A percentile compares a stretch with the other conserved stretches of the same genome.
Conservation (phyloP, 768 basidiomycete species). For the Imleria badia region DNA sequence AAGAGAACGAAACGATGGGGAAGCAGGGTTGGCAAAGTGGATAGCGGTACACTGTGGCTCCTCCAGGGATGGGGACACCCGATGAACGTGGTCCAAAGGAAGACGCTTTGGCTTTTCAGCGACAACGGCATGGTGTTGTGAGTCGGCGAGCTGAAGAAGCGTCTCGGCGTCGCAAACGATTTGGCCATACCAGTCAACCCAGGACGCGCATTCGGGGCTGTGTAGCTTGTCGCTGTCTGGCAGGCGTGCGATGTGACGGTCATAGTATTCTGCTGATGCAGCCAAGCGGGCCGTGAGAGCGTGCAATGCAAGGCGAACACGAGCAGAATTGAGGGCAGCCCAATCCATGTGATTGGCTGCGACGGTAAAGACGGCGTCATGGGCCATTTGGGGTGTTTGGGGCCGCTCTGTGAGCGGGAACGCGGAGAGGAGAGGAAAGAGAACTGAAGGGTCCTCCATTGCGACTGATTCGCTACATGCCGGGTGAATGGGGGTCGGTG, state of each 20-base stretch:
- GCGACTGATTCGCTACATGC: constrained; percentile 75
- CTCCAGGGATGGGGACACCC: constrained; percentile 45
- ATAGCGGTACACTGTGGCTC: constrained; percentile 65
- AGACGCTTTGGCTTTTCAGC: constrained; percentile 41
- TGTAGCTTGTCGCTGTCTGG: constrained; percentile 26
- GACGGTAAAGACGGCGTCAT: constrained; percentile 39
- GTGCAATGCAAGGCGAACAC: constrained; percentile 76
- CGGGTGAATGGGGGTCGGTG: neutral
- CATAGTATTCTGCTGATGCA: constrained; percentile 79
- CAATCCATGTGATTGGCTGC: constrained; percentile 48
- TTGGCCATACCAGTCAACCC: constrained; percentile 84
- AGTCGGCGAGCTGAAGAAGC: constrained; percentile 51
- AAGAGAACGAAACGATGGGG: constrained; percentile 67
- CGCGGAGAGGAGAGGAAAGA: constrained; percentile 71
- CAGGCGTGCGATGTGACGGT: constrained; percentile 32
- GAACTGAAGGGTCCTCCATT: constrained; percentile 66
- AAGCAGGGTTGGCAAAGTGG: constrained; percentile 70
- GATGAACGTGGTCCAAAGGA: constrained; percentile 77
- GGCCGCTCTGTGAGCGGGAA: constrained; percentile 49
- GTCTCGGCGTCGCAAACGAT: constrained; percentile 67
- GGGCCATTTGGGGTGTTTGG: constrained; percentile 46
- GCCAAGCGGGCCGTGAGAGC: constrained; percentile 78
- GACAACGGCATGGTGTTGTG: constrained; percentile 41
- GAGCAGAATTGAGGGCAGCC: constrained; percentile 50
- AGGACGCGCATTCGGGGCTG: constrained; percentile 53